Conservation (phyloP, 2,329 filamentous ascomycete genomes). For the Berkeleyomyces basicola region DNA sequence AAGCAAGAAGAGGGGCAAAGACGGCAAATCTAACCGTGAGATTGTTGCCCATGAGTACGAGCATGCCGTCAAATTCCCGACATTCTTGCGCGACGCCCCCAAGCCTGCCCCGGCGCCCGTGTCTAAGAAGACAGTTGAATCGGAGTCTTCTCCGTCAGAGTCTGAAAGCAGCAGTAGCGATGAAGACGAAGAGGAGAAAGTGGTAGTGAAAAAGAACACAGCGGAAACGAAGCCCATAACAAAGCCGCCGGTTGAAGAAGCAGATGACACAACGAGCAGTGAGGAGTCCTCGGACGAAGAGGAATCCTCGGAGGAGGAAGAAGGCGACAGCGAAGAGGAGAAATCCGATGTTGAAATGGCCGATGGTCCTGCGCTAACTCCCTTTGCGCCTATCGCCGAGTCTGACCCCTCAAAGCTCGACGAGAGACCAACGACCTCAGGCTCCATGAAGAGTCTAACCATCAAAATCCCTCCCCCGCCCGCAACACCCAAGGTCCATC, state of each 20-base stretch:
- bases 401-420: conserved; percentile 13
- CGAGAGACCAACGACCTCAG: conserved; percentile 29
- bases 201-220: conserved; percentile 3
- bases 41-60: conserved; percentile 77
- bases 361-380: neutral
- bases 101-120: conserved; percentile 17
- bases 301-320: conserved; percentile 15
- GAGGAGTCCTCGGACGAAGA: conserved; percentile 16
- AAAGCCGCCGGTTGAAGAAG: conserved; percentile 11
- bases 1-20: conserved; percentile 44
- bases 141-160: conserved; percentile 14
- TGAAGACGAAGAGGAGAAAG: neutral
- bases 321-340: conserved; percentile 8
- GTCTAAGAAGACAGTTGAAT: conserved; percentile 14
- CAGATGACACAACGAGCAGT: conserved; percentile 15
- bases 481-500: conserved; percentile 48
- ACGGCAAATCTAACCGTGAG: conserved; percentile 33
- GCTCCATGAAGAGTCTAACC: conserved; percentile 33
- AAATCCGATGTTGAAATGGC: neutral
- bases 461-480: conserved; percentile 39
- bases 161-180: conserved; percentile 5
- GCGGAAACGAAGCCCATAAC: conserved; percentile 4
- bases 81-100: conserved; percentile 48
- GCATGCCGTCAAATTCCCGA: conserved; percentile 66
- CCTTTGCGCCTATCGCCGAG: conserved; percentile 2